These are phyloP conservation scores for Rubus parviflorus DNA, from an alignment of 306 rosid species.

Conservation along the genomic window DNA sequence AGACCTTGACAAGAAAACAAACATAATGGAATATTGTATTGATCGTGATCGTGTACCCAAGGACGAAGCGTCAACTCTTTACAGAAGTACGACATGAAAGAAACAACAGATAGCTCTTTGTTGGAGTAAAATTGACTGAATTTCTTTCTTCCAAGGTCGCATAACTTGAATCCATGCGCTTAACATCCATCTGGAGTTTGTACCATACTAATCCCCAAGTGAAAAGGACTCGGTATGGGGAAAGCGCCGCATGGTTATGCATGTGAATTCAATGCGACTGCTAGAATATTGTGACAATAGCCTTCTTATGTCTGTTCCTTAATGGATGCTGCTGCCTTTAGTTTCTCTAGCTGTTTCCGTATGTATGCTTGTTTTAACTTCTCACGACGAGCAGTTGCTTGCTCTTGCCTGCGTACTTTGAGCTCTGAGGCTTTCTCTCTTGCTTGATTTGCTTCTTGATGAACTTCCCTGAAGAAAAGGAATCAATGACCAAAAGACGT, in stretches of 20 bases:
- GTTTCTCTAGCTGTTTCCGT: conserved; percentile 74
- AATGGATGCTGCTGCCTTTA: conserved; percentile 61
- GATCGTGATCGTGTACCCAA: too few species aligned
- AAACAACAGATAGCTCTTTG: neutral
- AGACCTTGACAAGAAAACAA: conserved; percentile 4
- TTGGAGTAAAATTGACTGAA: neutral
- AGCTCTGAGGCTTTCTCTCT: conserved; percentile 81
- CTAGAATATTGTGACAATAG: neutral
- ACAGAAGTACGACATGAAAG: neutral
- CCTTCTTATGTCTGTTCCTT: conserved; percentile 25
- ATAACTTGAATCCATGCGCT: neutral
- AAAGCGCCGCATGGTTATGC: neutral
- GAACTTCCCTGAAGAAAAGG: conserved; percentile 71
- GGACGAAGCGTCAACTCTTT: neutral
- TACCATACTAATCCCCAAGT: neutral
- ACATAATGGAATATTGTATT: neutral
- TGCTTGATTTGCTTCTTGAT: conserved; percentile 80
- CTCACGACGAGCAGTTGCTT: conserved; percentile 66
- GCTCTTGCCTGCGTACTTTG: conserved; percentile 73
- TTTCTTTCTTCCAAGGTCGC: neutral
- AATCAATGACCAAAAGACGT: conserved; percentile 7
- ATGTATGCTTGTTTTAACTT: conserved; percentile 81
- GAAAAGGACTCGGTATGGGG: neutral
- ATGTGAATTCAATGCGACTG: neutral
- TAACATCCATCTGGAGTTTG: neutral